A percentile compares a stretch with the other conserved stretches of the same genome.
phyloP scores from a whole-genome alignment of 768 basidiomycete species.

The Termitomyces sp. region DNA sequence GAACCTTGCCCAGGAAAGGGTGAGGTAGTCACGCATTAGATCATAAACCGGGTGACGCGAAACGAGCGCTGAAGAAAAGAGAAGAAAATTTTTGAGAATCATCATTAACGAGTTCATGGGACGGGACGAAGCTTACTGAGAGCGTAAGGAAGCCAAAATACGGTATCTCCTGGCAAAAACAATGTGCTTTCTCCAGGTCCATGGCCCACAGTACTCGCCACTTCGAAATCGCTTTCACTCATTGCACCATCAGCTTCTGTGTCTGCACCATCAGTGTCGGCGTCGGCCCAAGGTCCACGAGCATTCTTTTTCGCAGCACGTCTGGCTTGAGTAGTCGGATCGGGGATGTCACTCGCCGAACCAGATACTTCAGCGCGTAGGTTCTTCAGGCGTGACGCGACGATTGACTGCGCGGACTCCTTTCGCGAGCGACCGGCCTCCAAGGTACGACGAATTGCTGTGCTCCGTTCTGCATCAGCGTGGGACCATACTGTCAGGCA shows the following conservation, averaged over 20 bases:
- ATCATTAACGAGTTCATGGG: slow-evolving; percentile 10
- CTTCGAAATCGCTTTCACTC: slow-evolving; percentile 86
- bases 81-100: background rate
- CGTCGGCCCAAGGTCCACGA: slow-evolving; percentile 69
- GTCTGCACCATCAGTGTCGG: slow-evolving; percentile 73
- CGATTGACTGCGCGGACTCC: slow-evolving; percentile 73
- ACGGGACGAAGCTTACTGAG: slow-evolving; percentile 56
- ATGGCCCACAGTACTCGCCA: slow-evolving; percentile 76
- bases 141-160: slow-evolving; percentile 94
- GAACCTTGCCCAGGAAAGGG: slow-evolving; percentile 93
- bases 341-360: slow-evolving; percentile 40
- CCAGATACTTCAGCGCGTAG: slow-evolving; percentile 54
- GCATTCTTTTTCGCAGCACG: slow-evolving; percentile 53
- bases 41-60: slow-evolving; percentile 94
- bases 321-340: slow-evolving; percentile 58
- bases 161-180: slow-evolving; percentile 85
- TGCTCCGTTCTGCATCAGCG: slow-evolving; percentile 83
- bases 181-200: slow-evolving; percentile 86
- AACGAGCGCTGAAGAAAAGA: slow-evolving; percentile 59
- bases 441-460: slow-evolving; percentile 79
- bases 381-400: slow-evolving; percentile 64
- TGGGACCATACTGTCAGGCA: slow-evolving; percentile 96
- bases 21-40: slow-evolving; percentile 92
- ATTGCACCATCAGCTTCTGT: slow-evolving; percentile 73
- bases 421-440: slow-evolving; percentile 77